Evolutionary conservation across 2,329 filamentous ascomycete species (phyloP).

Genomic region (Hyphodiscus sp.): DNA sequence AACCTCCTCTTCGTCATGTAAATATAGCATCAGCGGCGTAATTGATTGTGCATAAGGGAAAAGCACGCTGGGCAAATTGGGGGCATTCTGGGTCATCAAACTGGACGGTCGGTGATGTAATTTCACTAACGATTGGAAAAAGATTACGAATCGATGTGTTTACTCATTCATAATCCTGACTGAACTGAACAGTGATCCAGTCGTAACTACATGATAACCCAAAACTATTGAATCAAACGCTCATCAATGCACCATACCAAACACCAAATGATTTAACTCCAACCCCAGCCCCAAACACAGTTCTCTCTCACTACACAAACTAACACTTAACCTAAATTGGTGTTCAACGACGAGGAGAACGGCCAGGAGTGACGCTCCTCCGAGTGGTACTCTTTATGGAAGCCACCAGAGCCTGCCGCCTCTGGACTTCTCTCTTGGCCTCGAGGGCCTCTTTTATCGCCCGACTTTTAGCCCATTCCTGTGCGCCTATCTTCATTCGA

Average conservation of each 20-base stretch:
- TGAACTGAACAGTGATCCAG: background rate
- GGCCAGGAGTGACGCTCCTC: background rate
- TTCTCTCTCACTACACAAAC: background rate
- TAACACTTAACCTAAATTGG: no score
- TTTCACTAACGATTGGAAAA: background rate
- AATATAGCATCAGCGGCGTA: conserved; percentile 10
- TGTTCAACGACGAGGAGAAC: background rate
- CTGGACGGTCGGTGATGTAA: background rate
- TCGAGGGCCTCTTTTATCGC: conserved; percentile 35
- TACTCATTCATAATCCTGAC: background rate
- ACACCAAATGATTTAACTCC: background rate
- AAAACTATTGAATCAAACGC: background rate
- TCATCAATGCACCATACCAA: background rate
- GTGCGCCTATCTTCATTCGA: conserved; percentile 42
- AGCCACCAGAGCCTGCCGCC: conserved; percentile 4
- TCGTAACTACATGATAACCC: background rate
- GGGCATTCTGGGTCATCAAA: background rate
- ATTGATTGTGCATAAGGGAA: conserved; percentile 10
- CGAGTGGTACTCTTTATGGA: background rate
- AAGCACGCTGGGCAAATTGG: conserved; percentile 2
- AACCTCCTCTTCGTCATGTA: conserved; percentile 58
- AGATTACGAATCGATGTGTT: background rate
- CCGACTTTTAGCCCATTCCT: conserved; percentile 43
- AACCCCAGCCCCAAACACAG: background rate
- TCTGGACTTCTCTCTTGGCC: conserved; percentile 24